Conservation (phyloP, 768 basidiomycete genomes). For the Naganishia onofrii region DNA sequence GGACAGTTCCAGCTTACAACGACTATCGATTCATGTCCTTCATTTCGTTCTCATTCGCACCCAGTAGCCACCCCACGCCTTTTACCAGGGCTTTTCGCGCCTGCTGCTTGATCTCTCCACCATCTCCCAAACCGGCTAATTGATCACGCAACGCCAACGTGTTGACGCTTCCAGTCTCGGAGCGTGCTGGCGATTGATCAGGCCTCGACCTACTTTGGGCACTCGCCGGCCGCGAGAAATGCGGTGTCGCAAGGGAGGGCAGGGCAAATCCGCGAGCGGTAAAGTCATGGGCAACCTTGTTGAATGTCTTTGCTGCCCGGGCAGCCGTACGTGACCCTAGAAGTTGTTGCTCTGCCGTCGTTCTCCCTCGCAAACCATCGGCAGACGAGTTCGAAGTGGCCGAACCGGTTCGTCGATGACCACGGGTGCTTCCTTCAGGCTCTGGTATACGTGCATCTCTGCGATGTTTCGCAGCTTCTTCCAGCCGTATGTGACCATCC, state of each 20-base stretch:
- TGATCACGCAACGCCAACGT: conserved; percentile 35
- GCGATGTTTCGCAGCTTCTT: conserved; percentile 55
- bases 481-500: conserved; percentile 38
- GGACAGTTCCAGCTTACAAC: not conserved
- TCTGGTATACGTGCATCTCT: conserved; percentile 34
- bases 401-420: conserved; percentile 6
- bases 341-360: conserved; percentile 32
- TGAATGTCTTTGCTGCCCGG: conserved; percentile 41
- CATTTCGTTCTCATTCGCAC: conserved; percentile 62
- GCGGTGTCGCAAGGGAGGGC: conserved; percentile 12
- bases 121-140: conserved; percentile 41
- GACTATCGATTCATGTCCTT: conserved; percentile 12
- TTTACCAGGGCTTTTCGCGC: conserved; percentile 76
- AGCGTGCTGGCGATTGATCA: conserved; percentile 24
- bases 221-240: conserved; percentile 33
- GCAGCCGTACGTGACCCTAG: conserved; percentile 47
- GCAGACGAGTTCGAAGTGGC: conserved; percentile 12
- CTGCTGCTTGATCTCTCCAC: conserved; percentile 58
- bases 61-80: conserved; percentile 94
- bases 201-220: conserved; percentile 53
- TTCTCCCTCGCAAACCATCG: conserved; percentile 1
- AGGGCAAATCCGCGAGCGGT: conserved; percentile 17
- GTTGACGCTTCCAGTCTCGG: conserved; percentile 14
- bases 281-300: conserved; percentile 28
- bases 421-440: conserved; percentile 18